These are phyloP conservation scores for Ogataea angusta DNA, from an alignment of 805 yeast genomes.

Conservation along the genomic window DNA sequence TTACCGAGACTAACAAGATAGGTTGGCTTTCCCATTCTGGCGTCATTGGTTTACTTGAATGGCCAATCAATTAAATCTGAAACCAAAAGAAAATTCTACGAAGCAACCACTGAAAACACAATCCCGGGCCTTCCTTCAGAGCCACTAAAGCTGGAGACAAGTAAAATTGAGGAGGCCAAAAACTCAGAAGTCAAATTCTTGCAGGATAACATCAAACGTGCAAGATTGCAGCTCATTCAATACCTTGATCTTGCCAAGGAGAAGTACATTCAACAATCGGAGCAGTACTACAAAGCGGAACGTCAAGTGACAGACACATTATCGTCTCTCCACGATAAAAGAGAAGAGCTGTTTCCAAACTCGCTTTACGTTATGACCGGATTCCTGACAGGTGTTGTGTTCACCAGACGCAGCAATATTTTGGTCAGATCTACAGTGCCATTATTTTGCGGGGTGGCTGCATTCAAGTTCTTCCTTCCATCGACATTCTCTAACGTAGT, in stretches of 20 bases:
- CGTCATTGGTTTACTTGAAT: not conserved
- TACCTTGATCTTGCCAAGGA: conserved; percentile 35
- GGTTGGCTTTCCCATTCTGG: conserved; percentile 3
- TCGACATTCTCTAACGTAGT: conserved; percentile 62
- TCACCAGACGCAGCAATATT: conserved; percentile 64
- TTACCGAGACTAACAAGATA: conserved; percentile 1
- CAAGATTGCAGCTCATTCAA: conserved; percentile 42
- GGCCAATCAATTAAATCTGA: conserved; percentile 16
- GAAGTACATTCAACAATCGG: conserved; percentile 45
- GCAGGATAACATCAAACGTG: conserved; percentile 44
- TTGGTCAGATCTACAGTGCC: conserved; percentile 57
- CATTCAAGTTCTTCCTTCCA: conserved; percentile 72
- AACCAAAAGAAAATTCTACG: conserved; percentile 30
- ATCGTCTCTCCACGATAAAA: conserved; percentile 57
- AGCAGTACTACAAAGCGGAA: conserved; percentile 56
- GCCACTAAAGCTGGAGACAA: conserved; percentile 11
- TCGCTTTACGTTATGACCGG: conserved; percentile 66
- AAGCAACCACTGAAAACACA: conserved; percentile 13
- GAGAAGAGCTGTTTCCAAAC: conserved; percentile 72
- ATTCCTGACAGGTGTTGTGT: conserved; percentile 65
- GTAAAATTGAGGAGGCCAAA: conserved; percentile 19
- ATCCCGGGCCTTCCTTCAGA: conserved; percentile 24
- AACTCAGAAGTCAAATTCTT: conserved; percentile 27
- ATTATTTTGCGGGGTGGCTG: conserved; percentile 52
- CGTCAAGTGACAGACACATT: conserved; percentile 60